phyloP scores from a whole-genome alignment of 2,329 filamentous ascomycete species.

The Zarea fungicola region DNA sequence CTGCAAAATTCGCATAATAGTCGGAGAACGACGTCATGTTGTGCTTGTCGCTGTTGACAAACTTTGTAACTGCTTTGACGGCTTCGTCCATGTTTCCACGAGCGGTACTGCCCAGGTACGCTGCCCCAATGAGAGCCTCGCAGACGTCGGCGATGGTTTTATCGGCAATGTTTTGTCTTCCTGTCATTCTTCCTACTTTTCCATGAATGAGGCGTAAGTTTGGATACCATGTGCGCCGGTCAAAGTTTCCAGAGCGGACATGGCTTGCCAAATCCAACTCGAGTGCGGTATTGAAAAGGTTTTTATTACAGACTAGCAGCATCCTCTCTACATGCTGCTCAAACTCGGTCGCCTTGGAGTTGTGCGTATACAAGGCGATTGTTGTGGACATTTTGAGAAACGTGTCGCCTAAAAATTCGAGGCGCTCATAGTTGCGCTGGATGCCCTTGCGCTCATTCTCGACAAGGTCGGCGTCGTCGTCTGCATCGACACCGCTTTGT shows the following conservation, averaged over 20 bases:
- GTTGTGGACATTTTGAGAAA: conserved; percentile 96
- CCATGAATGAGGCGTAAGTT: conserved; percentile 68
- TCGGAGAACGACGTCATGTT: conserved; percentile 63
- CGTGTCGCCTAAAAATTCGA: conserved; percentile 89
- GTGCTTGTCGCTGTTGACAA: conserved; percentile 68
- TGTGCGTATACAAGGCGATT: conserved; percentile 73
- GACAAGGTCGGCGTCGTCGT: conserved; percentile 66
- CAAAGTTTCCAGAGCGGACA: conserved; percentile 78
- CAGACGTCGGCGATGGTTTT: conserved; percentile 94
- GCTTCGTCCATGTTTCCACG: conserved; percentile 49
- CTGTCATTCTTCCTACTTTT: conserved; percentile 47
- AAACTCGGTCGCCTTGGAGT: conserved; percentile 75
- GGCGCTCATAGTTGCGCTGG: conserved; percentile 77
- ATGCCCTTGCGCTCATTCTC: conserved; percentile 79
- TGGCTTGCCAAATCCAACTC: conserved; percentile 64
- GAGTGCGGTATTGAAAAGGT: conserved; percentile 73
- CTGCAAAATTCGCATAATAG: conserved; percentile 64
- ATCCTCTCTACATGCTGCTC: conserved; percentile 88
- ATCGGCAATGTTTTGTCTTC: conserved; percentile 67
- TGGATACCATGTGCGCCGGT: conserved; percentile 83
- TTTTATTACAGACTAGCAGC: conserved; percentile 85
- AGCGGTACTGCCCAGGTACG: conserved; percentile 49
- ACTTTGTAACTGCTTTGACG: conserved; percentile 57
- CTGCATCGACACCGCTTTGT: conserved; percentile 82
- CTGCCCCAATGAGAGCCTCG: conserved; percentile 88